These are phyloP conservation scores for Leccinum ochraceum DNA, from an alignment of 768 basidiomycete genomes.

Conservation along the genomic window DNA sequence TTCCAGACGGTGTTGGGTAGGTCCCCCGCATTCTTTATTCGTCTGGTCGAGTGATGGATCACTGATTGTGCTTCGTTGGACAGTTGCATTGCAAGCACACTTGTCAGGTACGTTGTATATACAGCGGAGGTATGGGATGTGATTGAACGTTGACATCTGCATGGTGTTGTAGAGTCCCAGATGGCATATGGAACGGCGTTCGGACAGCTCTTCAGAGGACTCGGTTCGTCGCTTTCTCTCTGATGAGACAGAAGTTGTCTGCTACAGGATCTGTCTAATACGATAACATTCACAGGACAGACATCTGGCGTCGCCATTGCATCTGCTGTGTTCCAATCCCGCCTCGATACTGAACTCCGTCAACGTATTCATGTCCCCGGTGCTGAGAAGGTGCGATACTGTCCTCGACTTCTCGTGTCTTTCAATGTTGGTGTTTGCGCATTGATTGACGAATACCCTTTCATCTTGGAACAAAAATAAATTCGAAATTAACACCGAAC, in stretches of 20 bases:
- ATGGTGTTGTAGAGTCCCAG: constrained; percentile 13
- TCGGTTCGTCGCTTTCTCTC: constrained; percentile 14
- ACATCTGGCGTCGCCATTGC: constrained; percentile 23
- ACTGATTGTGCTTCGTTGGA: neutral
- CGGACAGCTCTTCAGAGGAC: constrained; percentile 23
- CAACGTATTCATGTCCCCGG: constrained; percentile 14
- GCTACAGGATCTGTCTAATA: neutral
- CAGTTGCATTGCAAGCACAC: constrained; percentile 10
- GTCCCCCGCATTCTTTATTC: neutral
- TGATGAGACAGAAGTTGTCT: neutral
- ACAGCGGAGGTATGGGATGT: neutral
- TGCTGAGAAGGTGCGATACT: constrained; percentile 9
- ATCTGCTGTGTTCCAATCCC: constrained; percentile 25
- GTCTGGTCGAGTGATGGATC: neutral
- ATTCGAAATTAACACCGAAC: neutral
- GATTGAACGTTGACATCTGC: neutral
- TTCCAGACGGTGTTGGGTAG: constrained; percentile 21
- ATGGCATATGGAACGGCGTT: constrained; percentile 28
- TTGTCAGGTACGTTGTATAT: constrained; percentile 4
- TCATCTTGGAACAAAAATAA: neutral
- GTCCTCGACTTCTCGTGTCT: too few species aligned
- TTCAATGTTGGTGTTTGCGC: neutral
- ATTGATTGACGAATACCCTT: neutral
- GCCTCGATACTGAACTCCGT: constrained; percentile 17
- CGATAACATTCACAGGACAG: constrained; percentile 10